Evolutionary conservation across 352 stramenopile genomes (phyloP).

Genomic region (Blastocystis sp.): DNA sequence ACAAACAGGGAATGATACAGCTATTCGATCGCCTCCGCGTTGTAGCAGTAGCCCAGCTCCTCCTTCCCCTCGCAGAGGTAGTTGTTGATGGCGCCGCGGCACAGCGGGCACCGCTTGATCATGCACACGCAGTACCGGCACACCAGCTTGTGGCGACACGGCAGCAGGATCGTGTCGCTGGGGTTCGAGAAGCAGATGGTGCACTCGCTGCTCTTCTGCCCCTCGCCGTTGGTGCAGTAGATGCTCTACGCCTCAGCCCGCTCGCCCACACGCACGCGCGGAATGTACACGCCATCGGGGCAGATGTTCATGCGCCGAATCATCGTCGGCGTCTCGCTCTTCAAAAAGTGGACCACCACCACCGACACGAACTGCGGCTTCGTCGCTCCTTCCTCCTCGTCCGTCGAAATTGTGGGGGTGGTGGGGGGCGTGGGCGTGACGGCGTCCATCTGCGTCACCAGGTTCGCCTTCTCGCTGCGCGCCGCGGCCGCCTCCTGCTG

Average conservation of each 20-base stretch:
- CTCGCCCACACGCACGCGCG: background rate
- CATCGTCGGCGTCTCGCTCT: slow-evolving; percentile 21
- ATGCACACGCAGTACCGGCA: slow-evolving; percentile 61
- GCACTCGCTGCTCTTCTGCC: slow-evolving; percentile 58
- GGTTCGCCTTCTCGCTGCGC: background rate
- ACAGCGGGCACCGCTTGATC: slow-evolving; percentile 65
- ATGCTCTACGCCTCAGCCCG: slow-evolving; percentile 21
- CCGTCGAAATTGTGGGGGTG: background rate
- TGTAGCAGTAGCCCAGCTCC: background rate
- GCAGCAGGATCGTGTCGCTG: slow-evolving; percentile 55
- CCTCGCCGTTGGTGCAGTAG: slow-evolving; percentile 40
- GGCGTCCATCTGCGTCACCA: background rate
- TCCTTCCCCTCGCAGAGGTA: slow-evolving; percentile 53
- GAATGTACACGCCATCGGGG: slow-evolving; percentile 33
- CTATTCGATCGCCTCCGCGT: background rate
- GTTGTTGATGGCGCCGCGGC: slow-evolving; percentile 17
- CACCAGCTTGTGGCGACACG: slow-evolving; percentile 56
- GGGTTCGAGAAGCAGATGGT: slow-evolving; percentile 63
- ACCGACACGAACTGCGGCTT: slow-evolving; percentile 51
- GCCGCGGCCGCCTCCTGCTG: background rate
- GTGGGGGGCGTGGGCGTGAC: too few species aligned
- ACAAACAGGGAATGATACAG: background rate
- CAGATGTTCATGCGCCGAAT: slow-evolving; percentile 61
- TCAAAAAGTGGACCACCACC: slow-evolving; percentile 53
- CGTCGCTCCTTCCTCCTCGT: background rate